A percentile compares a stretch with the other conserved stretches of the same genome.
Evolutionary conservation across 208 protist species (phyloP).

Genomic region (Leishmania martiniquensis): DNA sequence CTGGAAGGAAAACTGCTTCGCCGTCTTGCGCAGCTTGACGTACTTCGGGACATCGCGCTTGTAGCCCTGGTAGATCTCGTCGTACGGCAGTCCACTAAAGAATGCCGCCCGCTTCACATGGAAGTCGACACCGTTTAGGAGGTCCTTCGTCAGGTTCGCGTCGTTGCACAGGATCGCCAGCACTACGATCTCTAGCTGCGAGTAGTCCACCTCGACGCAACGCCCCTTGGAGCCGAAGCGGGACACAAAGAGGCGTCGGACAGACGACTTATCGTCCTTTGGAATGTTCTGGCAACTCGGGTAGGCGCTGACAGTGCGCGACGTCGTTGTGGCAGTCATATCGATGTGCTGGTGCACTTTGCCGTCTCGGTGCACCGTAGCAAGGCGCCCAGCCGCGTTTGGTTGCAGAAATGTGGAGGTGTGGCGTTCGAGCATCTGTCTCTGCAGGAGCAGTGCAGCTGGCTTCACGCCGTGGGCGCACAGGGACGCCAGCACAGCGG

Average conservation of each 20-base stretch:
- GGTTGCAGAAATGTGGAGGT: constrained; percentile 56
- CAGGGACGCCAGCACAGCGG: constrained; percentile 50
- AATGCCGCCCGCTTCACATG: constrained; percentile 87
- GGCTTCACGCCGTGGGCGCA: constrained; percentile 46
- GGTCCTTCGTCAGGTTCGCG: constrained; percentile 57
- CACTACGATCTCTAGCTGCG: constrained; percentile 90
- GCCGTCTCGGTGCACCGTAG: constrained; percentile 66
- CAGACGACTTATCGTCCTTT: constrained; percentile 84
- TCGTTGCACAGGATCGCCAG: constrained; percentile 81
- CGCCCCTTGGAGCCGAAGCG: constrained; percentile 82
- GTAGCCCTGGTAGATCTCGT: constrained; percentile 79
- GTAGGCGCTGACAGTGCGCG: constrained; percentile 81
- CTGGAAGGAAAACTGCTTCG: constrained; percentile 92
- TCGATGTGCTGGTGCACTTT: constrained; percentile 82
- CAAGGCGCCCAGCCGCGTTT: constrained; percentile 40
- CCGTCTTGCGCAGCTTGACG: constrained; percentile 77
- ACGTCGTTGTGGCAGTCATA: constrained; percentile 81
- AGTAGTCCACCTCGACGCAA: constrained; percentile 90
- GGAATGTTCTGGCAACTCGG: constrained; percentile 91
- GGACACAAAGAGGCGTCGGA: constrained; percentile 79
- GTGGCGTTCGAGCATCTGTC: constrained; percentile 60
- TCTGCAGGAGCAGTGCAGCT: constrained; percentile 69
- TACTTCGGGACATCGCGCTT: constrained; percentile 61
- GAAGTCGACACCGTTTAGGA: constrained; percentile 85
- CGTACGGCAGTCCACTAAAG: constrained; percentile 83